Percentiles rank a stretch among this genome's conserved stretches.
phyloP scores from a whole-genome alignment of 2,329 filamentous ascomycete species.

The Microsporum audouinii region DNA sequence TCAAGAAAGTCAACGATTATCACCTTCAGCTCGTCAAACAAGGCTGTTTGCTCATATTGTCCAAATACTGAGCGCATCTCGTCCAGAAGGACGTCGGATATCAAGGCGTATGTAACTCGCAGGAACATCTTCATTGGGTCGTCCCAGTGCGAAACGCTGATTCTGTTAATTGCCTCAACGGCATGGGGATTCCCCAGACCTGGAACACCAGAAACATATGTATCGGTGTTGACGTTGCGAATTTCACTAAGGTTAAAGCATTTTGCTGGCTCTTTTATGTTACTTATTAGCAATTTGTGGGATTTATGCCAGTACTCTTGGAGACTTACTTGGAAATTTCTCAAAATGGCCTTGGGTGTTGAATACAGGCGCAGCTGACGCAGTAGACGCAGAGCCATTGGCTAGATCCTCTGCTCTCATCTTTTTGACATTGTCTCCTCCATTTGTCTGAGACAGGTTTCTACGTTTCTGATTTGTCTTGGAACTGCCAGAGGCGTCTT shows the following conservation, averaged over 20 bases:
- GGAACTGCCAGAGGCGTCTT: not conserved
- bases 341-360: not conserved
- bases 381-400: not conserved
- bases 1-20: slow-evolving; percentile 40
- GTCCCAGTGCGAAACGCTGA: slow-evolving; percentile 50
- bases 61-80: slow-evolving; percentile 35
- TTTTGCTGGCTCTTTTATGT: slow-evolving; percentile 12
- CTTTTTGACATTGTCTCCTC: not conserved
- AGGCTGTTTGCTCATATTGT: slow-evolving; percentile 25
- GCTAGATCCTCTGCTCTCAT: not conserved
- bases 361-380: not conserved
- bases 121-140: slow-evolving; percentile 39
- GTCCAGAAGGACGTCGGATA: slow-evolving; percentile 29
- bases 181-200: slow-evolving; percentile 50
- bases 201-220: slow-evolving; percentile 47
- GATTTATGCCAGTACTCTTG: not conserved
- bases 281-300: not conserved
- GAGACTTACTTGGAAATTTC: not conserved
- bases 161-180: slow-evolving; percentile 46
- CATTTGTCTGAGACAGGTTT: not conserved
- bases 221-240: slow-evolving; percentile 43
- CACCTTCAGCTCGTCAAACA: slow-evolving; percentile 25
- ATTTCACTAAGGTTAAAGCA: slow-evolving; percentile 34
- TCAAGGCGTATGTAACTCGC: slow-evolving; percentile 20
- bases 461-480: not conserved